A percentile compares a stretch with the other conserved stretches of the same genome.
These are phyloP conservation scores for Dictyostelium brefeldianum DNA, from an alignment of 78 protist genomes.

Conservation along the genomic window DNA sequence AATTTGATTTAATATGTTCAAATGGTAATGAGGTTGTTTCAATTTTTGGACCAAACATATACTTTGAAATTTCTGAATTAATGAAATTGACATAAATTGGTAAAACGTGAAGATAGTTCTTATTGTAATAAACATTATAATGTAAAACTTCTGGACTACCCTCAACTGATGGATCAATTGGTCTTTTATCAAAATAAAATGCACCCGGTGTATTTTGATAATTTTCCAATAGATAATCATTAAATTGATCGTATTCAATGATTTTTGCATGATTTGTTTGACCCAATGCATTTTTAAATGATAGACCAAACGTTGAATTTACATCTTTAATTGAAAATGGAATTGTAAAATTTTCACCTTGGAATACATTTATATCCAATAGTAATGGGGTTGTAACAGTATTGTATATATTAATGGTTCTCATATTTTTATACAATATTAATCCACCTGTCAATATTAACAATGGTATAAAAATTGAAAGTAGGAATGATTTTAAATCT, in stretches of 20 bases:
- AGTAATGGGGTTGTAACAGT: not conserved
- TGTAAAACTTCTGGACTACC: too few relatives aligned
- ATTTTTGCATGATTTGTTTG: conserved; percentile 17
- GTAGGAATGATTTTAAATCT: conserved; percentile 30
- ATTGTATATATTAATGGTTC: not conserved
- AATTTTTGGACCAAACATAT: not conserved
- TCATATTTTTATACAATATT: conserved; percentile 17
- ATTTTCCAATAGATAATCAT: not conserved
- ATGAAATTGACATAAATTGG: conserved; percentile 8
- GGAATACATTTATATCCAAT: not conserved
- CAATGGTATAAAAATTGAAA: conserved; percentile 31
- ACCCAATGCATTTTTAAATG: not conserved
- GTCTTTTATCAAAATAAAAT: not conserved
- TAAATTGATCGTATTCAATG: not conserved
- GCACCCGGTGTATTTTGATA: not conserved
- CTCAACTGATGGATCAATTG: not conserved
- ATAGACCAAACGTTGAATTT: not conserved
- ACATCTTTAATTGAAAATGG: not conserved
- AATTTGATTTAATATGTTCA: not conserved
- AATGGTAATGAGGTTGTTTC: conserved; percentile 12
- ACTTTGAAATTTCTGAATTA: not conserved
- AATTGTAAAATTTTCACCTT: not conserved
- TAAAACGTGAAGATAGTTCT: not conserved
- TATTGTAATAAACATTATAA: conserved; percentile 16
- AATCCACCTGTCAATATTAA: not conserved